A percentile compares a stretch with the other conserved stretches of the same genome.
phyloP scores from a whole-genome alignment of 2,329 filamentous ascomycete genomes.

The Sarocladium oryzae region DNA sequence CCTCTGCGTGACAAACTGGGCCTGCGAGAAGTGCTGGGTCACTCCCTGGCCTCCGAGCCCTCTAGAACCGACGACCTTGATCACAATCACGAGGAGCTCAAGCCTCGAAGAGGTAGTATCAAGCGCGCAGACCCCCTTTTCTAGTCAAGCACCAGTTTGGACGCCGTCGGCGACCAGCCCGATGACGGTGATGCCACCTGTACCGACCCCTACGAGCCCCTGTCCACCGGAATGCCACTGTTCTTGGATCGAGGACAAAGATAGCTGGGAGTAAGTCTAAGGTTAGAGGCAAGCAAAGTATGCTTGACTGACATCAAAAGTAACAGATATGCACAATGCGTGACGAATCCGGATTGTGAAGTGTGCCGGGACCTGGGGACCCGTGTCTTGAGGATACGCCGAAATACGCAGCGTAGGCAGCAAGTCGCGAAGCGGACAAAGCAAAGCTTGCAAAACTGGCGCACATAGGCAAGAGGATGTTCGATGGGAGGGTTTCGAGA shows the following conservation, averaged over 20 bases:
- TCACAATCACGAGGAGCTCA: not conserved
- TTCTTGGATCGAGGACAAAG: not conserved
- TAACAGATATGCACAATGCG: not conserved
- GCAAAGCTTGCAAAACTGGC: too few relatives aligned
- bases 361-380: not conserved
- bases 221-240: not conserved
- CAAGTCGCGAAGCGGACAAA: too few relatives aligned
- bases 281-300: not conserved
- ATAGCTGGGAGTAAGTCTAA: not conserved
- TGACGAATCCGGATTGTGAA: not conserved
- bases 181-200: too few relatives aligned
- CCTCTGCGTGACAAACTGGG: slow-evolving; percentile 27
- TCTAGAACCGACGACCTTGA: not conserved
- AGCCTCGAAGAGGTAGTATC: too few relatives aligned
- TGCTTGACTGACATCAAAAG: not conserved
- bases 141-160: too few relatives aligned
- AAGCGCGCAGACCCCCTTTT: too few relatives aligned
- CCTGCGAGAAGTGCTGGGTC: slow-evolving; percentile 19
- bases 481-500: not conserved
- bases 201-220: not conserved
- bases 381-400: not conserved
- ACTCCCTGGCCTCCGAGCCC: slow-evolving; percentile 2
- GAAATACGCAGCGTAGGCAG: not conserved
- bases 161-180: too few relatives aligned
- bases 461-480: too few relatives aligned